A percentile compares a stretch with the other conserved stretches of the same genome.
Evolutionary conservation across 148 eudicot species (phyloP).

Genomic region (Rhododendron vialii): DNA sequence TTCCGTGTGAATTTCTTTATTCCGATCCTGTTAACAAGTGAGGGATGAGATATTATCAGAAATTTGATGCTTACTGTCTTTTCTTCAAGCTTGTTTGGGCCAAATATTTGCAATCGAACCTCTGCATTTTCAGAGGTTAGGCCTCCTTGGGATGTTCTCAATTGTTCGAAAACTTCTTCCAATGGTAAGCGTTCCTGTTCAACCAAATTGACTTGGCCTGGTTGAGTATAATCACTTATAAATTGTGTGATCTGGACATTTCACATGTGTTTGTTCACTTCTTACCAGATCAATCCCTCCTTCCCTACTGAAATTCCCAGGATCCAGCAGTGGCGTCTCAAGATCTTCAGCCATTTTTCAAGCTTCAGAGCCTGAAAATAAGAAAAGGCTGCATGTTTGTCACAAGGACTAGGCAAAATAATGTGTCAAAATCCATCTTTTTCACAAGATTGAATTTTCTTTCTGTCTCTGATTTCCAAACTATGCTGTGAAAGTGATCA

Average conservation of each 20-base stretch:
- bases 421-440: not conserved
- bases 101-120: slow-evolving; percentile 51
- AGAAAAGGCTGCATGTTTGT: not conserved
- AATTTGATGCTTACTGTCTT: slow-evolving; percentile 43
- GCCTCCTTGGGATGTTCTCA: slow-evolving; percentile 48
- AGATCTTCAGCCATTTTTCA: slow-evolving; percentile 52
- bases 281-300: slow-evolving; percentile 72
- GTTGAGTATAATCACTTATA: not conserved
- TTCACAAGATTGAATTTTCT: not conserved
- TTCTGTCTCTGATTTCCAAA: not conserved
- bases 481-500: not conserved
- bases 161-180: slow-evolving; percentile 54
- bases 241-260: not conserved
- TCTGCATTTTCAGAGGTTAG: slow-evolving; percentile 57
- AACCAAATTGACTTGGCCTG: slow-evolving; percentile 8
- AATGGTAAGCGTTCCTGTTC: slow-evolving; percentile 60
- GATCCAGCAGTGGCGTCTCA: slow-evolving; percentile 50
- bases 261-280: not conserved
- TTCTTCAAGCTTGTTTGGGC: slow-evolving; percentile 73
- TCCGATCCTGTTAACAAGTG: not conserved
- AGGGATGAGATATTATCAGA: not conserved
- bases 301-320: slow-evolving; percentile 51
- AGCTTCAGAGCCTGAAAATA: slow-evolving; percentile 16
- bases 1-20: not conserved
- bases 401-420: not conserved